Percentiles rank a stretch among this genome's conserved stretches.
These are phyloP conservation scores for Quercus bicolor DNA, from an alignment of 306 rosid species.

Conservation along the genomic window DNA sequence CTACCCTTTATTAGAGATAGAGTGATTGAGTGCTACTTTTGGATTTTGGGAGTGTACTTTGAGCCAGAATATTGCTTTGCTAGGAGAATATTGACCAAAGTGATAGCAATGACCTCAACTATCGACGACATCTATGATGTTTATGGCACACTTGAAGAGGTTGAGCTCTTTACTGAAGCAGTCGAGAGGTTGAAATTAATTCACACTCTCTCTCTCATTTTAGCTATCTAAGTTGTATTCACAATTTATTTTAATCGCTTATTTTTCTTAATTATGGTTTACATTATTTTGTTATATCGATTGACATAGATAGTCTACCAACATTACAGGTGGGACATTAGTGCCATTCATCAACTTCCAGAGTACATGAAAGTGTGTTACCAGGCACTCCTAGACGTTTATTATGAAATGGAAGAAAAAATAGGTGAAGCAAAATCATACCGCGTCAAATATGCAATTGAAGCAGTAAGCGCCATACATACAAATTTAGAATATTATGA, in stretches of 20 bases:
- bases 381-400: conserved; percentile 3
- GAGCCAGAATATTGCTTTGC: conserved; percentile 24
- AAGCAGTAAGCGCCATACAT: conserved; percentile 1
- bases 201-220: neutral
- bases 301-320: neutral
- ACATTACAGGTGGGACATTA: neutral
- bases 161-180: conserved; percentile 35
- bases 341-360: neutral
- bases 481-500: neutral
- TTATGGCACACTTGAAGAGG: conserved; percentile 39
- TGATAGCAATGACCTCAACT: conserved; percentile 1
- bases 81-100: conserved; percentile 25
- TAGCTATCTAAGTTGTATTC: neutral
- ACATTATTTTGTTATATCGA: neutral
- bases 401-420: conserved; percentile 21
- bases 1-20: conserved; percentile 40
- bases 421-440: conserved; percentile 9
- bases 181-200: conserved; percentile 24
- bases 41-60: conserved; percentile 6
- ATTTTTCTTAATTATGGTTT: neutral
- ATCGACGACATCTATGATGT: conserved; percentile 48
- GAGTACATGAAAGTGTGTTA: conserved; percentile 22
- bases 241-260: neutral
- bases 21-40: conserved; percentile 23
- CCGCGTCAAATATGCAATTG: conserved; percentile 16